phyloP scores from a whole-genome alignment of 2,329 filamentous ascomycete species.

The Pseudogymnoascus sp. region DNA sequence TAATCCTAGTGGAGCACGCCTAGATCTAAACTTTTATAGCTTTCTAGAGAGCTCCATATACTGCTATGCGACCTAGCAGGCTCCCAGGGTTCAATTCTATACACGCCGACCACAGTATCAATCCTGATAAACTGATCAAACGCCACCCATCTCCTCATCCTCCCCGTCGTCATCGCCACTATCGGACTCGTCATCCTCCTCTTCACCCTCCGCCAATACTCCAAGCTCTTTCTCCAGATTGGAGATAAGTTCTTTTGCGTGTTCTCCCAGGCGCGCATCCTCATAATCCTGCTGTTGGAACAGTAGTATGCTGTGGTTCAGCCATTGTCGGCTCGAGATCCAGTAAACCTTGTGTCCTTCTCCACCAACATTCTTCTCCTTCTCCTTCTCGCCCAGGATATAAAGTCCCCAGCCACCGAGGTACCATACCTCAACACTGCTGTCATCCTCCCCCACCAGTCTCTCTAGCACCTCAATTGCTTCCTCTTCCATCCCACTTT shows the following conservation, averaged over 20 bases:
- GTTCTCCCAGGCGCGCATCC: constrained; percentile 67
- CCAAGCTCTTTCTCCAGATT: constrained; percentile 58
- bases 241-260: constrained; percentile 62
- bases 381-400: constrained; percentile 64
- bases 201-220: constrained; percentile 48
- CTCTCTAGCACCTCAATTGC: constrained; percentile 79
- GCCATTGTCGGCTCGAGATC: constrained; percentile 72
- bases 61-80: not conserved
- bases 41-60: not conserved
- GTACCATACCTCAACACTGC: constrained; percentile 95
- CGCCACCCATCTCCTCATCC: constrained; percentile 44
- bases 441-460: constrained; percentile 79
- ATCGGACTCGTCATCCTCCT: constrained; percentile 43
- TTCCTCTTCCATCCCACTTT: constrained; percentile 76
- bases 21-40: constrained; percentile 6
- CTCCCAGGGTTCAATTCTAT: not conserved
- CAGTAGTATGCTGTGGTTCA: constrained; percentile 72
- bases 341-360: constrained; percentile 45
- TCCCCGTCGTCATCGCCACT: constrained; percentile 34
- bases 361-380: constrained; percentile 35
- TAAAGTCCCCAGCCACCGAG: constrained; percentile 90
- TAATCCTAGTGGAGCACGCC: not conserved
- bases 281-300: constrained; percentile 76
- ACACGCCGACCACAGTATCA: not conserved
- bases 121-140: not conserved